Evolutionary conservation across 768 basidiomycete species (phyloP), one percentile per base, ranked within the genome.

Genomic region (Leccinum arenicola): DNA sequence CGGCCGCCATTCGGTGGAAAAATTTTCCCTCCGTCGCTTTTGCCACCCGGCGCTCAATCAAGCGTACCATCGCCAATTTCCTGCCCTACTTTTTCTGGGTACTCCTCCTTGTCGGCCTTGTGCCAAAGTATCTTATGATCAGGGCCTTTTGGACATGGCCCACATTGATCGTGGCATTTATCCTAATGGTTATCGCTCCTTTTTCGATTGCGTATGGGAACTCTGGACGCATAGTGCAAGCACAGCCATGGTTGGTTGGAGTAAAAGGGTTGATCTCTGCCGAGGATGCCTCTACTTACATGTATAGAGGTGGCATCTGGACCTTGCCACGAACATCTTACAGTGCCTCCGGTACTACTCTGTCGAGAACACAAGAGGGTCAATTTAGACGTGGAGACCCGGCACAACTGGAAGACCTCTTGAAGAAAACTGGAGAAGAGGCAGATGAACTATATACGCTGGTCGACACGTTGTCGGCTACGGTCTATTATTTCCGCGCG

Each of bases 401-500:
- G 1, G 36, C 17, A 7, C 68, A 70, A 17, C 43, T 61, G 17
- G 38, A 52, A 0, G 48, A 12, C 0, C 60, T 64, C 17, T 27
- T 27, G 27, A 50, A 5, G 8, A 1, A 4, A 3, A 12, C 12
- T 11, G n/a, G 2, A 6, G 3, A 4, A 4, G 56, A 51, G 17
- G 56, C 55, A n/a, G 54, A 54, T 23, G 8, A 65, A 15, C 27
- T 69, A 27, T 69, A 70, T n/a, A 61, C 70, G 2, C 66, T 72
- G 50, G 2, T 68, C 6, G 68, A 70, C 51, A 72, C 68, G 1
- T 0, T 56, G 1, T 72, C 68, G 2, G 53, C 59, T 4, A 67
- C 60, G 3, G n/a, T 69, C 6, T 72, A 69, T 38, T 70, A 65
- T 50, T 70, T 72, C 63, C 58, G 54, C 7, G 66, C 68, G 7